Base-by-base conservation (phyloP, 2,329 filamentous ascomycete genomes). In the Ceratocystis lukuohia region DNA sequence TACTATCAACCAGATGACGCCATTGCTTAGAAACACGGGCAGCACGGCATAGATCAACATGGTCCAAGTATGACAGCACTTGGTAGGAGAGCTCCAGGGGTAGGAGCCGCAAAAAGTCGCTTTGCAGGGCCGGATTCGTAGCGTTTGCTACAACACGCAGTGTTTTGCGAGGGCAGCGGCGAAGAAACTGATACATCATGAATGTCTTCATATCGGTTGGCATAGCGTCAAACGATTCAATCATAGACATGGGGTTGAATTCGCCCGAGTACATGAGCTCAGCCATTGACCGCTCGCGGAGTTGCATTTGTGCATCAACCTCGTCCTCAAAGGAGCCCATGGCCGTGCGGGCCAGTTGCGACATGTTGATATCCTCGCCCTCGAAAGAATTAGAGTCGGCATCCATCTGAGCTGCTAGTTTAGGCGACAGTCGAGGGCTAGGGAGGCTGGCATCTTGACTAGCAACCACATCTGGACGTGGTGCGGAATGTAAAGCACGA, bases 11-110 rank as follows among this genome's bases (percentile, higher is more conserved):
- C 48, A 96, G 86, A 69, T 88, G 86, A 56, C 94, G 86, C 94
- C 94, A 99, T 73, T 89, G 88, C 75, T 90, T 96, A 0, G 93
- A 97, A 3, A 97, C 94, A 72, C 94, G 92, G 1, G 94, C 89
- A 10, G 92, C 91, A 69, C 86, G 88, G 74, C 92, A 96, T 71
- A 97, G 85, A 71, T 93, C 94, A 71, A 85, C 85, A 66, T 88
- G 82, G 73, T 96, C 89, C 20, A 99, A 84, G 73, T 93, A 96
- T 33, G 88, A 88, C 12, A 96, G 82, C 62, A 97, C 87, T 71
- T 96, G 89, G 22, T 96, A 83, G 66, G 89, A 89, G 22, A 99
- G 82, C 74, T 99, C 94, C 0, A 88, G 79, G 1, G 94, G 94
- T 1, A 99, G 80, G 68, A 90, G 84, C 69, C 84, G 84, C 62